Evolutionary conservation across 345 rosid genomes (phyloP).

Genomic region (Salix caprea): DNA sequence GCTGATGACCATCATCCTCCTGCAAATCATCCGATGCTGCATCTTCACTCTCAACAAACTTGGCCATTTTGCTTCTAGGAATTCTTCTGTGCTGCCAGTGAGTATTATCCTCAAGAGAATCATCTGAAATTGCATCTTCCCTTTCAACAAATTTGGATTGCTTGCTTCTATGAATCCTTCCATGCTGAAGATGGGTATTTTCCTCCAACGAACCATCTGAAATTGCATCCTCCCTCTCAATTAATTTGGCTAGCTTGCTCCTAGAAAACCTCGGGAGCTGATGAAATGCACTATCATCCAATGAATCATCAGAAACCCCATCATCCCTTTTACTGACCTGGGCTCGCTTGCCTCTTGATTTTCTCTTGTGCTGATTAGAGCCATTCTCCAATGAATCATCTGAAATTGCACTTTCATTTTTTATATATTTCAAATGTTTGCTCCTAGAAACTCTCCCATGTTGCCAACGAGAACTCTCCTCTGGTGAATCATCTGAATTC

Average conservation of each 20-base stretch:
- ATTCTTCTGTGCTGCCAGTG: constrained; percentile 14
- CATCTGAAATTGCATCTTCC: constrained; percentile 29
- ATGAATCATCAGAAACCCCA: constrained; percentile 32
- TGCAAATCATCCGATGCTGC: constrained; percentile 25
- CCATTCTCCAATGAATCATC: constrained; percentile 32
- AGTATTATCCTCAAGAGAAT: constrained; percentile 19
- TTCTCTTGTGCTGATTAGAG: constrained; percentile 14
- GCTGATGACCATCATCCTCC: constrained; percentile 16
- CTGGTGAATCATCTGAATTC: constrained; percentile 33
- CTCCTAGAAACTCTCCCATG: constrained; percentile 16
- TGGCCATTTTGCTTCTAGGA: constrained; percentile 20
- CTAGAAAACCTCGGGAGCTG: constrained; percentile 16
- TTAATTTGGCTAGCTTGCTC: constrained; percentile 25
- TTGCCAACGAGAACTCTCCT: constrained; percentile 15
- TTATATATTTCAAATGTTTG: constrained; percentile 16
- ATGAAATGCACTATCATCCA: constrained; percentile 21
- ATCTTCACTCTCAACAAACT: constrained; percentile 22
- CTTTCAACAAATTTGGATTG: constrained; percentile 19
- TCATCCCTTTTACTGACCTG: constrained; percentile 20
- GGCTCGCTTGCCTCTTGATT: constrained; percentile 13
- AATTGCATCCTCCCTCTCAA: constrained; percentile 18
- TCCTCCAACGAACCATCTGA: constrained; percentile 28
- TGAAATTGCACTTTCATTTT: constrained; percentile 28
- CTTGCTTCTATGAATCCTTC: constrained; percentile 24
- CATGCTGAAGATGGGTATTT: constrained; percentile 16